Evolutionary conservation across 2,329 filamentous ascomycete species (phyloP), one percentile per base, ranked within the genome.

Genomic region (Orbilia javanica): DNA sequence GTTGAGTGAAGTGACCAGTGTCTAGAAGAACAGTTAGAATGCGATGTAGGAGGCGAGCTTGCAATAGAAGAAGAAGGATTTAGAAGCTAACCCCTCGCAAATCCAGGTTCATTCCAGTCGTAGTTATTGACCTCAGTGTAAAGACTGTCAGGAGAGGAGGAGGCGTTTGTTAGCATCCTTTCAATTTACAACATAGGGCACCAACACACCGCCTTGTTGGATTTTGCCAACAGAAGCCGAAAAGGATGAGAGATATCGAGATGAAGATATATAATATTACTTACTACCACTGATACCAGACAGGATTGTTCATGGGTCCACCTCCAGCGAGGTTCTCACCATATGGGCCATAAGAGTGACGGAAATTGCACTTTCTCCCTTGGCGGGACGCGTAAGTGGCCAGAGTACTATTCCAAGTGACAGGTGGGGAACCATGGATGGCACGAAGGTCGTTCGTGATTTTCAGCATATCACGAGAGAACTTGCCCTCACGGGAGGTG

Each of bases 1-100:
- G 83, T 85, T 93, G 91, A 0, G 91, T 91, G 81, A 93, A 93
- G 82, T 93, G 90, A 0, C 91, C 91, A 20, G 91, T 92, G 29
- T 84, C 83, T 70, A 55, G 8, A 6, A 11, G 39, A 42, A 57
- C 4, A 10, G 42, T 71, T n/a, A 68, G 62, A 3, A n/a, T 10
- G 13, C 18, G 39, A 36, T 18, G 4, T 10, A 6, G 4, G 18
- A 18, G 34, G n/a, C 25, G n/a, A 13, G 11, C 10, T n/a, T n/a
- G n/a, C n/a, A n/a, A n/a, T n/a, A n/a, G 25, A 0, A 50, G 13
- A 11, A 8, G 29, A 42, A 25, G 15, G n/a, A 10, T 15, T 18
- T 27, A 36, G 13, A 6, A 50, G 53, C 74, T 68, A 68, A 78
- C 74, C 44, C 4, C 29, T 63, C 15, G 74, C 57, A 22, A 78